Conservation (phyloP, 495 filamentous ascomycete genomes). For the Aspergillus haitiensis region DNA sequence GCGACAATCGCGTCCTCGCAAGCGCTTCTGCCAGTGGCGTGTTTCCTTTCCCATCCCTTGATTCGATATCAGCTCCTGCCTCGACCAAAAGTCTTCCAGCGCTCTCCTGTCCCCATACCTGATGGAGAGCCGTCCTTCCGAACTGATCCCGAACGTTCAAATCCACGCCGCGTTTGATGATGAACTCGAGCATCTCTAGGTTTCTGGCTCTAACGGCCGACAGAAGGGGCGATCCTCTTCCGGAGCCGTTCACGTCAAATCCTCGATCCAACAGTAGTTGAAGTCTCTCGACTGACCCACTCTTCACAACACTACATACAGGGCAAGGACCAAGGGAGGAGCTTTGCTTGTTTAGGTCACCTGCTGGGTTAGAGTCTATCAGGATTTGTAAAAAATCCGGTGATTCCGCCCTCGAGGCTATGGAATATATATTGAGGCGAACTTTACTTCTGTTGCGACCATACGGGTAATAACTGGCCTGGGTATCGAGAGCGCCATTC, state of each 20-base stretch:
- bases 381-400: not conserved
- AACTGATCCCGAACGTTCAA: not conserved
- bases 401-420: not conserved
- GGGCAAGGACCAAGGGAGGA: not conserved
- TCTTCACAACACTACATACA: not conserved
- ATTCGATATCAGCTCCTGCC: not conserved
- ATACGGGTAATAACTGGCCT: too few species aligned
- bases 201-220: not conserved
- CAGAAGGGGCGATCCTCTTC: not conserved
- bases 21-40: not conserved
- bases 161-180: not conserved
- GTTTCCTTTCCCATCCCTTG: not conserved
- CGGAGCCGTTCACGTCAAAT: not conserved
- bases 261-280: not conserved
- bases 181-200: not conserved
- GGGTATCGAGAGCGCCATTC: not conserved
- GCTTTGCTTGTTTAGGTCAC: not conserved
- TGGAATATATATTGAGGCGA: not conserved
- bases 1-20: not conserved
- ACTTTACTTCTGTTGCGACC: too few species aligned
- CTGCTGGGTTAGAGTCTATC: not conserved
- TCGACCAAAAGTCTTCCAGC: not conserved
- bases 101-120: not conserved
- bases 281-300: not conserved
- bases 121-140: not conserved